These are phyloP conservation scores for Delitschia confertaspora DNA, from an alignment of 495 filamentous ascomycete genomes.

Conservation along the genomic window DNA sequence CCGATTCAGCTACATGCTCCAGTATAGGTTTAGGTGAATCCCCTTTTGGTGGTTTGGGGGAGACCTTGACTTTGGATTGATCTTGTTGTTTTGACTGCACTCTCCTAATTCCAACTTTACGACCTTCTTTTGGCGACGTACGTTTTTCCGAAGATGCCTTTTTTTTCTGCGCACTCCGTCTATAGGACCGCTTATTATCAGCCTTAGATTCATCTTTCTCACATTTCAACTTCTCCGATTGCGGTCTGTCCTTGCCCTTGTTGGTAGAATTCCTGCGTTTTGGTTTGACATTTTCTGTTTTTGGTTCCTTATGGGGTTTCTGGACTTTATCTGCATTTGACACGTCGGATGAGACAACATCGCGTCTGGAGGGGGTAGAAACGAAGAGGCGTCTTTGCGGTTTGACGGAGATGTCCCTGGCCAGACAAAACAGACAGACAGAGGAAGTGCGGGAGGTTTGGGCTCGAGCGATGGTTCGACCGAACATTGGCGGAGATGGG, in stretches of 20 bases:
- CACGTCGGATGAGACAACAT: neutral
- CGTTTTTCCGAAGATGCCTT: too few species aligned
- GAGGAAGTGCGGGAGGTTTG: neutral
- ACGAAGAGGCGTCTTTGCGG: neutral
- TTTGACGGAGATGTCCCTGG: neutral
- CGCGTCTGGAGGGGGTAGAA: neutral
- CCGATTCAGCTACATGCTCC: too few species aligned
- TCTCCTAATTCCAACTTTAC: too few species aligned
- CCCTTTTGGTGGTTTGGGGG: too few species aligned
- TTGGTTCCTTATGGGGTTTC: neutral
- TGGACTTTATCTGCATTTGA: neutral
- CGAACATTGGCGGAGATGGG: conserved; percentile 3
- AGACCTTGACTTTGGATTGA: too few species aligned
- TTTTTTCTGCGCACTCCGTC: too few species aligned
- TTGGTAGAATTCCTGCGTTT: neutral
- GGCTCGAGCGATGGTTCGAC: conserved; percentile 1
- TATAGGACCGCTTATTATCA: too few species aligned
- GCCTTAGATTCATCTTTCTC: too few species aligned
- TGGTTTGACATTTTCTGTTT: neutral
- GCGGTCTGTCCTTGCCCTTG: neutral
- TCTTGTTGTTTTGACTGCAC: too few species aligned
- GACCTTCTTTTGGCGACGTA: too few species aligned
- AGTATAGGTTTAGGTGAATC: too few species aligned
- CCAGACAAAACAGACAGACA: conserved; percentile 8
- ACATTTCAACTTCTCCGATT: too few species aligned